These are phyloP conservation scores for Neurospora sp. DNA, from an alignment of 495 filamentous ascomycete genomes.

Conservation along the genomic window DNA sequence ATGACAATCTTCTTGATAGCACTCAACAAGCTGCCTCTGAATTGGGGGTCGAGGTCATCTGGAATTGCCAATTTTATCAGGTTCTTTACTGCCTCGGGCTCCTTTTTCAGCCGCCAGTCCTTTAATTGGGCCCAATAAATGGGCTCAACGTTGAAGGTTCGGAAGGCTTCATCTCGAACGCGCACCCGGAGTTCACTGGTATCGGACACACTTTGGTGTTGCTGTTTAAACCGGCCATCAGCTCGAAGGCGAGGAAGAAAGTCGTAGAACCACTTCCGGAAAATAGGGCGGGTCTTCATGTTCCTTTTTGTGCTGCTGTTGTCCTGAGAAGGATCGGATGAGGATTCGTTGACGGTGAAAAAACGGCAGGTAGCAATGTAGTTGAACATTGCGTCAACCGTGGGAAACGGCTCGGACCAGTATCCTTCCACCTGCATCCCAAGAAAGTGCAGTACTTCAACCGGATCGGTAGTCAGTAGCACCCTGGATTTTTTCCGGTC, in stretches of 20 bases:
- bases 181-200: slow-evolving; percentile 11
- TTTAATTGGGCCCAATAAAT: slow-evolving; percentile 16
- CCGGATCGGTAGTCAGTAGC: slow-evolving; percentile 44
- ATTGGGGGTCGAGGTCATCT: slow-evolving; percentile 1
- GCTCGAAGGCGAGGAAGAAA: slow-evolving; percentile 37
- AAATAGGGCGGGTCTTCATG: slow-evolving; percentile 36
- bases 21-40: slow-evolving; percentile 13
- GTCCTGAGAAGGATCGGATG: background rate
- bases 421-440: slow-evolving; percentile 35
- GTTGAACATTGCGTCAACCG: slow-evolving; percentile 43
- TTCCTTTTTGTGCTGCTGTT: slow-evolving; percentile 38
- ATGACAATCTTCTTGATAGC: slow-evolving; percentile 31
- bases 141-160: slow-evolving; percentile 18
- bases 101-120: slow-evolving; percentile 19
- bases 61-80: slow-evolving; percentile 28
- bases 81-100: slow-evolving; percentile 17
- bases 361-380: slow-evolving; percentile 44
- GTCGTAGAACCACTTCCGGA: slow-evolving; percentile 42
- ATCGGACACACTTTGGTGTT: background rate
- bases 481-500: slow-evolving; percentile 46
- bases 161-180: slow-evolving; percentile 26
- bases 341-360: slow-evolving; percentile 30
- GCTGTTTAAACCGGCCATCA: slow-evolving; percentile 13
- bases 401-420: slow-evolving; percentile 38
- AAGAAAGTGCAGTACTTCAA: slow-evolving; percentile 45